Conservation (phyloP, 2,329 filamentous ascomycete species). For the Penicillium corylophilum region DNA sequence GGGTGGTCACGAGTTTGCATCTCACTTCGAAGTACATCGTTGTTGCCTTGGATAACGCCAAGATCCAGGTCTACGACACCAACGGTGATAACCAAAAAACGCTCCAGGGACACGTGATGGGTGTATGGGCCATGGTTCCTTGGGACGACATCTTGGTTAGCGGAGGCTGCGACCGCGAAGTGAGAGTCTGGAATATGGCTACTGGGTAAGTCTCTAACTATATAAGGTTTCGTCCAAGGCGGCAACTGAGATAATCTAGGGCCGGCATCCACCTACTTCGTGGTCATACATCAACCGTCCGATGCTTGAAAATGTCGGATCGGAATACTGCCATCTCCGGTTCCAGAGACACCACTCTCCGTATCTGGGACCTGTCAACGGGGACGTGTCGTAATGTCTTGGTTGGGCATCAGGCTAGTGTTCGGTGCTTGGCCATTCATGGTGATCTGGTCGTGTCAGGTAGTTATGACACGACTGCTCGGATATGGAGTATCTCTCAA, state of each 20-base stretch:
- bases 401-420: constrained; percentile 91
- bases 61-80: constrained; percentile 96
- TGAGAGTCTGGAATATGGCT: constrained; percentile 93
- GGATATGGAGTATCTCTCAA: constrained; percentile 97
- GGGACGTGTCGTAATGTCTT: constrained; percentile 89
- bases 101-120: constrained; percentile 95
- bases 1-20: constrained; percentile 93
- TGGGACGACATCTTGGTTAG: constrained; percentile 95
- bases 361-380: constrained; percentile 90
- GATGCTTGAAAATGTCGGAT: constrained; percentile 97
- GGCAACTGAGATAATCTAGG: constrained; percentile 43
- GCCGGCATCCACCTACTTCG: constrained; percentile 77
- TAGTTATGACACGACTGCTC: constrained; percentile 94
- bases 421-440: constrained; percentile 91
- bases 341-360: constrained; percentile 87
- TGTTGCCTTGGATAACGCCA: constrained; percentile 94
- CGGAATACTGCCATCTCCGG: constrained; percentile 92
- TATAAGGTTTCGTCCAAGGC: background rate
- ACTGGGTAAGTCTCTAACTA: constrained; percentile 64
- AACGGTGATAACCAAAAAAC: constrained; percentile 85
- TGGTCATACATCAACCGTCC: constrained; percentile 93
- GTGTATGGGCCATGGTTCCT: constrained; percentile 98
- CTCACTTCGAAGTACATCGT: constrained; percentile 96
- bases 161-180: constrained; percentile 93
- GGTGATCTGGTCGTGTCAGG: constrained; percentile 97